Conservation (phyloP, 495 filamentous ascomycete genomes). For the Entonaema liquescens region DNA sequence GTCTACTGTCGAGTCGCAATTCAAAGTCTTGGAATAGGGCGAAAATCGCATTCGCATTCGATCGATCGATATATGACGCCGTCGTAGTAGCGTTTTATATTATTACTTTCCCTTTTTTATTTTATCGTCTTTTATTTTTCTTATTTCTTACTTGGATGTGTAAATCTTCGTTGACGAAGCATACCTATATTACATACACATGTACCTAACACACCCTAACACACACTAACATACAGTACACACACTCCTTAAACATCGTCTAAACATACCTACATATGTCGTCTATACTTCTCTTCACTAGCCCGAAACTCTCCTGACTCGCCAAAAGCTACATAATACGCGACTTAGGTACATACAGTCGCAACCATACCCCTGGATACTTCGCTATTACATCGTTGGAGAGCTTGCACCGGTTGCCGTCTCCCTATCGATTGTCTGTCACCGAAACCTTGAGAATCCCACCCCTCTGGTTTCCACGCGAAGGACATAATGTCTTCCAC, state of each 20-base stretch:
- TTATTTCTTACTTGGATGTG: not conserved
- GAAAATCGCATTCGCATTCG: conserved; percentile 15
- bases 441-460: not conserved
- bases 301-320: conserved; percentile 11
- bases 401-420: not conserved
- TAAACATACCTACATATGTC: no score
- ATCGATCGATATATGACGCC: conserved; percentile 6
- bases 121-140: not conserved
- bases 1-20: conserved; percentile 9
- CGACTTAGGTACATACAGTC: not conserved
- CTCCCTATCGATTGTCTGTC: conserved; percentile 6
- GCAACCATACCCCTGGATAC: conserved; percentile 6
- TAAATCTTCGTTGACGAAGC: conserved; percentile 25
- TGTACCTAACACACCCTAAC: no score
- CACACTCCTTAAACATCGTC: no score
- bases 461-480: not conserved
- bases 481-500: conserved; percentile 41
- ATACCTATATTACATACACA: not conserved
- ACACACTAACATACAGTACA: no score
- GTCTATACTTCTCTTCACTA: not conserved
- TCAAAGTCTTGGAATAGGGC: not conserved
- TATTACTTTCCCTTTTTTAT: not conserved
- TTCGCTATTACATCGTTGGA: not conserved
- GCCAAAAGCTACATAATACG: conserved; percentile 8
- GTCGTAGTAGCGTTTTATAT: conserved; percentile 2